Evolutionary conservation across 139 green algal species (phyloP).

Genomic region (Desmodesmus armatus): DNA sequence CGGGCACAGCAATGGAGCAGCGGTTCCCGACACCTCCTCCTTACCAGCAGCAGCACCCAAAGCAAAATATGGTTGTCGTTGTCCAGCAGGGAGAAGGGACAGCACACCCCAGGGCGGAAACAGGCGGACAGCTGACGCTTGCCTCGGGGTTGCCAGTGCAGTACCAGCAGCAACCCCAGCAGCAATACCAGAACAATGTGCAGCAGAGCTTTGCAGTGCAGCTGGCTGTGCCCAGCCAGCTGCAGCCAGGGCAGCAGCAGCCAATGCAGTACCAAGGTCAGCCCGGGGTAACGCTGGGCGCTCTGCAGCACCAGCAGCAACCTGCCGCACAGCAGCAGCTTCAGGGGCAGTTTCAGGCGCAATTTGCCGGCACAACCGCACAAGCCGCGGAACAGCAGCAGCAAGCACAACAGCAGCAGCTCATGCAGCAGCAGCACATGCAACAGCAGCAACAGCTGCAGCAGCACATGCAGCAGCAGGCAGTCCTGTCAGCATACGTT

Average conservation of each 20-base stretch:
- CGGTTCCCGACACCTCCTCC: background rate
- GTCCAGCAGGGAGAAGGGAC: background rate
- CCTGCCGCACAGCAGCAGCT: conserved; percentile 2
- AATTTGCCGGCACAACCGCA: background rate
- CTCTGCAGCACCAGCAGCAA: background rate
- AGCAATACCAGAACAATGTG: background rate
- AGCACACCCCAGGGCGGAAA: conserved; percentile 30
- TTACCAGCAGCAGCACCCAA: background rate
- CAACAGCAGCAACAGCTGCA: conserved; percentile 14
- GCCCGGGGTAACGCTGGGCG: background rate
- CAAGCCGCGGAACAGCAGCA: conserved; percentile 11
- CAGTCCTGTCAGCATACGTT: background rate
- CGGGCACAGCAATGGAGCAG: no score
- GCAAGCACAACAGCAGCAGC: background rate
- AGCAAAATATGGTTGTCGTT: background rate
- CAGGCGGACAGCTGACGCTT: conserved; percentile 26
- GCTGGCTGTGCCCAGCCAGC: background rate
- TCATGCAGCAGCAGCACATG: conserved; percentile 26
- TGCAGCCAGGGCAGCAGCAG: background rate
- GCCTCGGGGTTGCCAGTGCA: conserved; percentile 12
- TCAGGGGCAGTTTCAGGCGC: conserved; percentile 18
- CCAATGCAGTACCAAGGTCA: conserved; percentile 6
- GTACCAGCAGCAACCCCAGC: conserved; percentile 8
- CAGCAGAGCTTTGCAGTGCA: background rate
- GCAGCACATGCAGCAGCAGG: background rate